These are phyloP conservation scores for Hypoxylon sp. DNA, from an alignment of 2,329 filamentous ascomycete genomes.

Conservation along the genomic window DNA sequence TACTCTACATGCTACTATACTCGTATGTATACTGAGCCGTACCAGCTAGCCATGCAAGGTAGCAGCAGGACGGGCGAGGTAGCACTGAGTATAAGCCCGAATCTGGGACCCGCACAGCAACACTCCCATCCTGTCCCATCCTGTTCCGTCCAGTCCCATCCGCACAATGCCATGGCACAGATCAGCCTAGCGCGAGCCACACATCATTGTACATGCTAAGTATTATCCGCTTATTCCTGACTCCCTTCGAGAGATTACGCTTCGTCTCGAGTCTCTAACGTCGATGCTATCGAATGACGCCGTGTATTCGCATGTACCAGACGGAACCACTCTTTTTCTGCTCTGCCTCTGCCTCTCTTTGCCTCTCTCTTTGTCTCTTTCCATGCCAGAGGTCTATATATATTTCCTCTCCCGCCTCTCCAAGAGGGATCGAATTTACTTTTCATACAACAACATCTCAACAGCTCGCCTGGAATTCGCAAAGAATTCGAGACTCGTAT, in stretches of 20 bases:
- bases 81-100: slow-evolving; percentile 24
- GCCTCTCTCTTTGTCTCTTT: too few species aligned
- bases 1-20: slow-evolving; percentile 21
- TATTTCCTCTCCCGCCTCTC: slow-evolving; percentile 13
- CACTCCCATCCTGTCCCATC: slow-evolving; percentile 21
- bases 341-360: too few species aligned
- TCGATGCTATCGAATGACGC: slow-evolving; percentile 20
- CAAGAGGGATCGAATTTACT: slow-evolving; percentile 1
- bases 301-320: slow-evolving; percentile 24
- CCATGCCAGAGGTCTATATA: slow-evolving; percentile 25
- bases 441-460: slow-evolving; percentile 6
- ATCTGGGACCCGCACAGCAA: slow-evolving; percentile 21
- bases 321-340: slow-evolving; percentile 27
- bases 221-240: slow-evolving; percentile 27
- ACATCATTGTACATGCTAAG: slow-evolving; percentile 34
- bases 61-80: not conserved
- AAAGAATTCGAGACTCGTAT: not conserved
- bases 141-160: not conserved
- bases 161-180: slow-evolving; percentile 11
- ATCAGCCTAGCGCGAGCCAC: slow-evolving; percentile 23
- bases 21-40: too few species aligned
- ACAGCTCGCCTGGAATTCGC: slow-evolving; percentile 12
- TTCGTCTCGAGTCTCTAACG: slow-evolving; percentile 9
- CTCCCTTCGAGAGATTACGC: slow-evolving; percentile 12
- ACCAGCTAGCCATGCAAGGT: slow-evolving; percentile 16